Evolutionary conservation across 192 early-diverging fungal genomes (phyloP), one percentile per base, ranked within the genome.

Genomic region (Backusella westeae): DNA sequence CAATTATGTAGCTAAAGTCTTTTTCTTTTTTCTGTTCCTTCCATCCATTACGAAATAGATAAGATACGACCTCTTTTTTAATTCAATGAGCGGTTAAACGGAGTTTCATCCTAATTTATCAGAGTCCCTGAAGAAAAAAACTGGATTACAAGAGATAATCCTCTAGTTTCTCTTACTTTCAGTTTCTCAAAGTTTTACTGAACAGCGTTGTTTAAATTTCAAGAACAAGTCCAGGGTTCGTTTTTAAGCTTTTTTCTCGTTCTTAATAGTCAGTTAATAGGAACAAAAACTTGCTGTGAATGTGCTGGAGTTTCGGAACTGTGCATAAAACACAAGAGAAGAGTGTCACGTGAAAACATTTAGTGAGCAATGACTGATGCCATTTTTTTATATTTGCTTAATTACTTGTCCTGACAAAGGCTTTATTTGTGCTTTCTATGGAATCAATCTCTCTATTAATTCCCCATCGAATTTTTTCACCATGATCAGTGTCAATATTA

Each of bases 11-110:
- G 19, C 56, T 29, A 23, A 12, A 23, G 26, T 29, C 53, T 23
- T 21, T 23, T n/a, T 59, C n/a, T 63, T 63, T 29, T 63, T 63
- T 63, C 56, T 63, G 56, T 26, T 63, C 56, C n/a, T 63, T 63
- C 56, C 26, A 63, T 63, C 23, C 21, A 63, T 26, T 63, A 63
- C 56, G 56, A 63, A 29, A 63, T 63, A 63, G 56, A 63, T 63
- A 63, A 63, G 56, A 63, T 63, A 29, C 21, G 19, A n/a, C 53
- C 53, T 19, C 6, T 59, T 29, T 59, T 12, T 59, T 59, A 59
- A 59, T 59, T 26, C 53, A 59, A 26, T 23, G 10, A 59, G 53
- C 56, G 56, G 56, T 12, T 63, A 63, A 63, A 63, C 56, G 56
- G 56, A 63, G 9, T 63, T 63, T 29, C 23, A 26, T 63, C 56